Base-by-base conservation (phyloP, 495 filamentous ascomycete species). In the Xylaria scruposa region DNA sequence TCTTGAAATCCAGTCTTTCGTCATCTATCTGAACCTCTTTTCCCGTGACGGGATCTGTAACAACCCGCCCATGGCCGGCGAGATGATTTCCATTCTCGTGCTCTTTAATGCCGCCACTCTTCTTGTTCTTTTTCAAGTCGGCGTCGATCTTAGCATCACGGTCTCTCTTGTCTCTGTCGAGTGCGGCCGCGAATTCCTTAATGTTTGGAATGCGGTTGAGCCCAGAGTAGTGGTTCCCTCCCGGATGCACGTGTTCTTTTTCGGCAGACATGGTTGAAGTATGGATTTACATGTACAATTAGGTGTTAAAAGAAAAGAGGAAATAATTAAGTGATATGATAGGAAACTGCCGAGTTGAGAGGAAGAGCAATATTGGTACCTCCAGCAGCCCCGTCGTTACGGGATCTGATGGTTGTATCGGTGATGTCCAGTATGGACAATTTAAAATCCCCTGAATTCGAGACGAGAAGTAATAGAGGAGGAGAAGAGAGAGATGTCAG, bases 1-100 rank as follows among this genome's bases (percentile, higher is more conserved):
- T 88, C 87, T 94, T 88, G 70, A 92, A 92, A 42, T 88, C 81
- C 56, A 87, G 78, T 70, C 88, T 89, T 38, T 92, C 90, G 79
- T 98, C 94, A 74, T 95, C 94, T 65, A 98, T 97, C 63, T 92
- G 90, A 33, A 97, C 93, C 53, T 97, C 84, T 47, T 88, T 90
- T 8, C 94, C 94, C 0, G 95, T 98, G 0, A 90, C 91, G 0
- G 95, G 95, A 81, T 98, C 95, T 9, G 91, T 92, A 49, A 97
- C 94, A 4, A 82, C 90, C 73, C 93, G 91, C 58, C 86, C 85
- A 58, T 81, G 83, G 17, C 80, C 75, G 49, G 81, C 81, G n/a
- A 84, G 79, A 68, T 85, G 76, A 26, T 79, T 59, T 10, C 81
- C 82, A 40, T 82, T 74, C 29, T 81, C 58, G 26, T 88, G 83